Evolutionary conservation across 2,329 filamentous ascomycete species (phyloP), one percentile per base, ranked within the genome.

Genomic region (Pseudogymnoascus sp.): DNA sequence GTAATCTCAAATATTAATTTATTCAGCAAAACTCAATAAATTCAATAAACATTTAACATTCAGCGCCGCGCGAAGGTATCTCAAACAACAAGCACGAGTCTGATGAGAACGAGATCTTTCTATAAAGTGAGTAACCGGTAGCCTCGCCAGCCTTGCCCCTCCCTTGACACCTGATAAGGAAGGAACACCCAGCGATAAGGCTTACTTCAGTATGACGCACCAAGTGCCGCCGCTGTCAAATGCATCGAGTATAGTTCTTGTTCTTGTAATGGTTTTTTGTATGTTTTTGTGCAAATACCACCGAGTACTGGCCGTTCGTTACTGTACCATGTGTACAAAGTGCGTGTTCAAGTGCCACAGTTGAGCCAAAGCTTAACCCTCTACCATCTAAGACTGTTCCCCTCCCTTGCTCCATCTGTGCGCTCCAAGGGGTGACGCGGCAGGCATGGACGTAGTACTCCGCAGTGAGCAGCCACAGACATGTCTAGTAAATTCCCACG

Each of bases 191-290:
- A 36, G 14, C 28, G 51, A 57, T 57, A 57, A 57, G 51, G 28
- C 51, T 57, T 34, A 57, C 51, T 57, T 57, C 51, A 57, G 51
- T 57, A 57, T 57, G 51, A 57, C 51, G 51, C 51, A 57, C 28
- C 51, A 57, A 57, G 36, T 14, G 8, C 51, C 16, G 8, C 51
- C 16, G 51, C 51, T 57, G 51, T 57, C 51, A 57, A 57, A 57
- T 57, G 51, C 51, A 57, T 57, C 28, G 51, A 57, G 51, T 57
- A 57, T 57, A 21, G 51, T 57, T 54, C 25, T 31, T 54, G 23
- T 54, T 54, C 48, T 51, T 54, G 25, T 34, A 34, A 57, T 57
- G 23, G 23, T 11, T 51, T 54, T 31, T 21, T 19, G 25, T 31
- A 31, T 31, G 14, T 54, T 57, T 57, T 36, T 57, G 51, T 57